A percentile compares a stretch with the other conserved stretches of the same genome.
phyloP scores from a whole-genome alignment of 352 stramenopile genomes.

The Globisporangium cystogenes region DNA sequence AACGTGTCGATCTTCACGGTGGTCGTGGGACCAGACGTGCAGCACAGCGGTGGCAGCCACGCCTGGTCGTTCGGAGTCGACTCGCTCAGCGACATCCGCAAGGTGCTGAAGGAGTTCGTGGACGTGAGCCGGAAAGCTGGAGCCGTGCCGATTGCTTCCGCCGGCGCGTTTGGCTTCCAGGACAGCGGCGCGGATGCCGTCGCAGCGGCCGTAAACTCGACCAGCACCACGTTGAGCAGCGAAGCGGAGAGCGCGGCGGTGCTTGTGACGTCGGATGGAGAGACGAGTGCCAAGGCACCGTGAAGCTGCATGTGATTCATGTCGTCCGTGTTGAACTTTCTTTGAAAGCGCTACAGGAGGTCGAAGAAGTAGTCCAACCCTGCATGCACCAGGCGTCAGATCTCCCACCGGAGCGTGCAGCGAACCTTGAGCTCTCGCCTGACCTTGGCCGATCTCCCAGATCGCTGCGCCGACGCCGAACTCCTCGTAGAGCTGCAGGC shows the following conservation, averaged over 20 bases:
- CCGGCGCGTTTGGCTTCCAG: neutral
- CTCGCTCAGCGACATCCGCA: constrained; percentile 57
- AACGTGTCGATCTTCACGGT: constrained; percentile 68
- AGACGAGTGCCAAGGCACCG: neutral
- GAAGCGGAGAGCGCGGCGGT: constrained; percentile 7
- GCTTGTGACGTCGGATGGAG: too few species aligned
- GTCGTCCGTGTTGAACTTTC: constrained; percentile 2
- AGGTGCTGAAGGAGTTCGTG: constrained; percentile 71
- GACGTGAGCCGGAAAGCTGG: constrained; percentile 36
- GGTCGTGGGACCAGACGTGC: constrained; percentile 55
- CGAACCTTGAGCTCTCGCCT: neutral
- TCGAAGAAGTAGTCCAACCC: constrained; percentile 81
- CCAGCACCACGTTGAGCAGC: constrained; percentile 1
- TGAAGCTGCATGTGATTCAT: neutral
- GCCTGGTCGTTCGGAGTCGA: constrained; percentile 59
- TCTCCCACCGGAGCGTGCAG: neutral
- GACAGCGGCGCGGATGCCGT: neutral
- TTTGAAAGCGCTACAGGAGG: constrained; percentile 6
- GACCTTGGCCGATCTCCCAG: constrained; percentile 83
- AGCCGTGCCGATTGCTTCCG: constrained; percentile 3
- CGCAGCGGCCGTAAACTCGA: neutral
- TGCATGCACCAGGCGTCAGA: constrained; percentile 14
- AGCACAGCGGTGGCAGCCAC: constrained; percentile 56
- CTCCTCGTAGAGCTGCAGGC: constrained; percentile 47
- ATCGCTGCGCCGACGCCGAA: constrained; percentile 48